Base-by-base conservation (phyloP, 371 early-diverging fungal genomes). In the Mortierella sp. region DNA sequence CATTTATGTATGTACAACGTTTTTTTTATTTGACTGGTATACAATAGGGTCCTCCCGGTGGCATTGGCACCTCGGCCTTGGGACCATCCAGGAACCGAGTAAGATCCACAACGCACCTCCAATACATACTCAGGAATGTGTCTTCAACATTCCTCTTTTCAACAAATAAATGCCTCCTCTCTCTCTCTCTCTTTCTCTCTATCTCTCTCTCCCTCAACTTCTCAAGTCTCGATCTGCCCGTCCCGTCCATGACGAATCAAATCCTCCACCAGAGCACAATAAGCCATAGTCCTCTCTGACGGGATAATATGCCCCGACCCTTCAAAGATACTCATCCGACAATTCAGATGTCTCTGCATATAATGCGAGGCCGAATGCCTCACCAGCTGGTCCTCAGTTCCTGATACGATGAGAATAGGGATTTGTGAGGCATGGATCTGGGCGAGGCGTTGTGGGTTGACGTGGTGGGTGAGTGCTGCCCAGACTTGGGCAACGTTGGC, bases 31-130 rank as follows among this genome's bases (percentile, higher is more conserved):
- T 28, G 37, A 55, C 40, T 51, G n/a, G n/a, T 69, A 31, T 74
- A 31, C n/a, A 55, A 46, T 80, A 88, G 88, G 88, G 84, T 88
- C 31, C 71, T 88, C 14, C 88, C 88, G 0, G 87, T 88, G 19
- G 88, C 88, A 21, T 54, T 88, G 71, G 82, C 87, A 11, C 87
- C 88, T 44, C 73, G 88, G 55, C 34, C 88, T 24, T 88, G 88
- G 88, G 87, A 87, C 69, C 74, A 79, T 61, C 79, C 69, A 13
- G 82, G 82, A 57, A 75, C 67, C 4, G 77, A 76, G 31, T 71
- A 74, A 5, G 69, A 54, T 3, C 69, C 77, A 31, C 59, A 16
- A 8, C 51, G 16, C 50, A 16, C 50, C 1, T 14, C 16, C 50
- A 50, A 50, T 19, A 34, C 43, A 9, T 19, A 40, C 40, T 37